Conservation (phyloP, 805 yeast species). For the Candida odintsovae region DNA sequence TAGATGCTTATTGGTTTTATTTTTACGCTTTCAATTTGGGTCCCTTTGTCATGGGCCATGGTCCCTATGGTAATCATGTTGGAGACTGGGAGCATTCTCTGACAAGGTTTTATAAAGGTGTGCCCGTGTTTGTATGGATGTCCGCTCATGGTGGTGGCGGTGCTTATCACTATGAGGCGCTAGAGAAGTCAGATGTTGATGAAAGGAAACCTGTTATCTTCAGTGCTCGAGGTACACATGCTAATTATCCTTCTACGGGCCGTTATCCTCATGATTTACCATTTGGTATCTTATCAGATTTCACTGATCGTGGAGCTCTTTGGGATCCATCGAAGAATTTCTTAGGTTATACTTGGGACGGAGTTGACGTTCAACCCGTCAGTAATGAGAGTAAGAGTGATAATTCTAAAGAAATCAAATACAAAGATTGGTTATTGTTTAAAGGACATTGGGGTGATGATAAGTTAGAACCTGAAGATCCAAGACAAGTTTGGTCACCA, state of each 20-base stretch:
- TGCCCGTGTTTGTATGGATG: conserved; percentile 88
- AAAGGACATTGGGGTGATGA: conserved; percentile 91
- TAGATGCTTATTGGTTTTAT: conserved; percentile 94
- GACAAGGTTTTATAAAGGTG: conserved; percentile 75
- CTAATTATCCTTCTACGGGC: conserved; percentile 93
- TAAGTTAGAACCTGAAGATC: conserved; percentile 57
- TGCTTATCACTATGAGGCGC: conserved; percentile 71
- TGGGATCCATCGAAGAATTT: conserved; percentile 91
- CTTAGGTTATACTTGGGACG: conserved; percentile 77
- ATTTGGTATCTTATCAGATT: conserved; percentile 82
- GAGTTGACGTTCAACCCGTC: conserved; percentile 40
- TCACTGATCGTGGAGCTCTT: conserved; percentile 89
- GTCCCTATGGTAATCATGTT: conserved; percentile 95
- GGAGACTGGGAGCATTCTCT: conserved; percentile 98
- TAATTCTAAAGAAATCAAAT: conserved; percentile 20
- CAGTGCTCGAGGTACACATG: conserved; percentile 95
- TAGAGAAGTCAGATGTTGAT: conserved; percentile 42
- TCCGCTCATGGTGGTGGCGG: conserved; percentile 98
- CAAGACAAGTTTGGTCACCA: conserved; percentile 80
- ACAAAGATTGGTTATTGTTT: conserved; percentile 65
- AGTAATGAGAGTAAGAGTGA: conserved; percentile 19
- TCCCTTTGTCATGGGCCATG: conserved; percentile 95
- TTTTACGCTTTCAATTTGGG: conserved; percentile 93
- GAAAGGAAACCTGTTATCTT: conserved; percentile 65
- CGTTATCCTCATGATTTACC: conserved; percentile 96